Conservation (phyloP, 192 early-diverging fungal species). For the Pecoramyces ruminantium region DNA sequence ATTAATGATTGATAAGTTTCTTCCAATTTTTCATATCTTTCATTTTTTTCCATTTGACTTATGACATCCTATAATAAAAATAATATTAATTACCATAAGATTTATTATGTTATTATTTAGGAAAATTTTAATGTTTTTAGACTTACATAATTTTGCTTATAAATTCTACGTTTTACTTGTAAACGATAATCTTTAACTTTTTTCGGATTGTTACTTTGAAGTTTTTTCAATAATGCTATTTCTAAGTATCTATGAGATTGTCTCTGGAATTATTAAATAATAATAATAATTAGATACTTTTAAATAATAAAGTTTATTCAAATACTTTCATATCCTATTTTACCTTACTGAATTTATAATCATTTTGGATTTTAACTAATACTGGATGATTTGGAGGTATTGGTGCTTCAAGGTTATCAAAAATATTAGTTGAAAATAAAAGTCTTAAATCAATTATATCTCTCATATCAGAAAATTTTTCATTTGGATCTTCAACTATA, state of each 20-base stretch:
- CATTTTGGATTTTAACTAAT: conserved; percentile 24
- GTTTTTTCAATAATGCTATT: conserved; percentile 41
- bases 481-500: conserved; percentile 82
- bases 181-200: conserved; percentile 45
- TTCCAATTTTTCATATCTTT: conserved; percentile 52
- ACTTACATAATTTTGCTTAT: conserved; percentile 50
- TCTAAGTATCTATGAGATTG: conserved; percentile 74
- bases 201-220: conserved; percentile 30
- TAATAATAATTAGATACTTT: no score
- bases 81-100: no score
- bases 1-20: conserved; percentile 51
- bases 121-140: no score
- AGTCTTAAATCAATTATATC: conserved; percentile 64
- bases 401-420: conserved; percentile 41
- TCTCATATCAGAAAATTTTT: conserved; percentile 67
- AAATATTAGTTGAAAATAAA: conserved; percentile 32
- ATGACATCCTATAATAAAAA: conserved; percentile 33
- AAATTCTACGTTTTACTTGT: conserved; percentile 71
- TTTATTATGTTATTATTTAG: no score
- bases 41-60: conserved; percentile 34
- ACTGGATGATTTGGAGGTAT: conserved; percentile 17
- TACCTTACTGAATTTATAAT: conserved; percentile 66
- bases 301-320: no score
- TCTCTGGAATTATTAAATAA: conserved; percentile 32
- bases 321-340: no score